Evolutionary conservation across 768 basidiomycete species (phyloP).

Genomic region (Amanita subjunquillea): DNA sequence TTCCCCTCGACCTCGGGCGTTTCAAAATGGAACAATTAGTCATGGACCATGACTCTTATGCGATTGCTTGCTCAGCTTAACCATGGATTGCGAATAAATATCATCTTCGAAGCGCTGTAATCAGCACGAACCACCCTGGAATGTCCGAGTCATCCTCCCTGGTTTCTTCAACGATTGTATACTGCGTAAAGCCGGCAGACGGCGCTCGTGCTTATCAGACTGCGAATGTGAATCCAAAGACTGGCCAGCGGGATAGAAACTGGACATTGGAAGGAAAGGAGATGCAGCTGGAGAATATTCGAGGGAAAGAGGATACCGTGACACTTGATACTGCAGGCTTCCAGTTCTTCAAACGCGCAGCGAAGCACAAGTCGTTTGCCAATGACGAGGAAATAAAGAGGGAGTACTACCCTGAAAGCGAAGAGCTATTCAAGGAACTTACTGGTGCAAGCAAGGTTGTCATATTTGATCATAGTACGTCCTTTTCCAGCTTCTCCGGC

Average conservation of each 20-base stretch:
- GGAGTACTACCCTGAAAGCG: constrained; percentile 55
- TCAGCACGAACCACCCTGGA: neutral
- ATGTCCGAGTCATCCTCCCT: neutral
- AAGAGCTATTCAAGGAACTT: constrained; percentile 43
- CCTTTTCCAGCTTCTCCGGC: neutral
- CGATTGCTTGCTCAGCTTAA: too few relatives aligned
- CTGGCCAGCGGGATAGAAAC: constrained; percentile 29
- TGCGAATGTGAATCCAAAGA: constrained; percentile 22
- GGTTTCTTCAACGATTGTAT: constrained; percentile 24
- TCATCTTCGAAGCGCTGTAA: too few relatives aligned
- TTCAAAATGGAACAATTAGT: too few relatives aligned
- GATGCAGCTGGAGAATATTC: constrained; percentile 39
- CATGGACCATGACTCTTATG: too few relatives aligned
- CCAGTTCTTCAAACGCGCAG: constrained; percentile 27
- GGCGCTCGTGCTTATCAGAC: constrained; percentile 29
- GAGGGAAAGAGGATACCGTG: constrained; percentile 34
- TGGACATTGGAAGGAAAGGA: constrained; percentile 16
- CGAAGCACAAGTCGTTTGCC: constrained; percentile 36
- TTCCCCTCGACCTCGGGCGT: too few relatives aligned
- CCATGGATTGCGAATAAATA: too few relatives aligned
- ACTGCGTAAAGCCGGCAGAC: constrained; percentile 25
- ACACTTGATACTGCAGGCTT: constrained; percentile 44
- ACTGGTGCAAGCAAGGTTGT: constrained; percentile 50
- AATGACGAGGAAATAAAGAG: constrained; percentile 40
- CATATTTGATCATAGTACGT: constrained; percentile 55